These are phyloP conservation scores for Trametopsis cervina DNA, from an alignment of 768 basidiomycete genomes.

Conservation along the genomic window DNA sequence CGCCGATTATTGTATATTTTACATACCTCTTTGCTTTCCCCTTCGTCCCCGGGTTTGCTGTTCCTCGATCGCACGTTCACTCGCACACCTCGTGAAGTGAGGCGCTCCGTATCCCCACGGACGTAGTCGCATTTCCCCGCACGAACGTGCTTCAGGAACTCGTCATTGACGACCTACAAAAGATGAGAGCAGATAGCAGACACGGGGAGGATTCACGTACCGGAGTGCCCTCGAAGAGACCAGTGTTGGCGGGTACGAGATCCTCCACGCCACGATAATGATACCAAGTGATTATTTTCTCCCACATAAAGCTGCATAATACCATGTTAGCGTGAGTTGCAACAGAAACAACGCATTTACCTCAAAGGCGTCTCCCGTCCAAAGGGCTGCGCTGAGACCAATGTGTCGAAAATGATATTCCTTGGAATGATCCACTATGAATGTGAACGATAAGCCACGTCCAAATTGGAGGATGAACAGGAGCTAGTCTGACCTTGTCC, in stretches of 20 bases:
- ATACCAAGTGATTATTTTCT: constrained; percentile 33
- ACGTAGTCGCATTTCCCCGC: constrained; percentile 36
- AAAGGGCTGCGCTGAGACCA: constrained; percentile 44
- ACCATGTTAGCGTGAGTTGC: neutral
- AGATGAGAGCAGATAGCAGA: neutral
- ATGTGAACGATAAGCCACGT: neutral
- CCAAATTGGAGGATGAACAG: neutral
- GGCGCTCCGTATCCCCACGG: constrained; percentile 36
- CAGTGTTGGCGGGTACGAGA: constrained; percentile 32
- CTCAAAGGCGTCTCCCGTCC: constrained; percentile 46
- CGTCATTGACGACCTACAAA: constrained; percentile 42
- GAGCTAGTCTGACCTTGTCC: constrained; percentile 24
- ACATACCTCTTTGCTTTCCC: constrained; percentile 23
- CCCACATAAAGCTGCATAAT: constrained; percentile 37
- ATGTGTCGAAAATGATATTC: constrained; percentile 41
- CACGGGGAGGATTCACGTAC: constrained; percentile 18
- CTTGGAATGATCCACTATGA: constrained; percentile 39
- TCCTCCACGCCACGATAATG: constrained; percentile 41
- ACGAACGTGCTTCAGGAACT: constrained; percentile 40
- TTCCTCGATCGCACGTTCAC: constrained; percentile 32
- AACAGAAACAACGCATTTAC: constrained; percentile 17
- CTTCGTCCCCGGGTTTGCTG: constrained; percentile 27
- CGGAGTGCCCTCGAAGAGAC: constrained; percentile 43
- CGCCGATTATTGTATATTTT: no score
- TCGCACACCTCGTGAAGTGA: constrained; percentile 32